Evolutionary conservation across 1,284 basidiomycete genomes (phyloP), one percentile per base, ranked within the genome.

Genomic region (Leccinum huronense): DNA sequence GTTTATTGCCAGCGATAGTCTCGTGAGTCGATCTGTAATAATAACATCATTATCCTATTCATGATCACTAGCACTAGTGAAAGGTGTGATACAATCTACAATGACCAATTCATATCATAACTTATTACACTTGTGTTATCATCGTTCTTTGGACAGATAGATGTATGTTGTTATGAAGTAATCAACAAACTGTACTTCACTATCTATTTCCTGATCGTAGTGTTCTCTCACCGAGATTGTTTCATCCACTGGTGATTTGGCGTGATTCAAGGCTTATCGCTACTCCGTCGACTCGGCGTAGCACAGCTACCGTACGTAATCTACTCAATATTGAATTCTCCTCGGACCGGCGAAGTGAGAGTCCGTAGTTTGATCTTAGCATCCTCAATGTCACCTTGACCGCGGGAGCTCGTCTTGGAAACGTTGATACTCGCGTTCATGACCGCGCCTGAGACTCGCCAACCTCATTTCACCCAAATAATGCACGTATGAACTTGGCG

Each of bases 331-430:
- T 34, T 34, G 34, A 34, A 34, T 34, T 34, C 34, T 38, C 34
- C 10, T 11, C 34, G 23, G 23, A 27, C 23, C 23, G 23, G 23
- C 23, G 23, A 33, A 38, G 36, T 70, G 27, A 63, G 31, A 30
- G 36, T 62, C 8, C 27, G 13, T 59, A 91, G 90, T 66, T 81
- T 95, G 11, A 91, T 94, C 6, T 97, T 59, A 97, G 98, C 70
- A 96, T 98, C 11, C 87, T 98, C 70, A 98, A 98, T 72, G 92
- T 98, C 70, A 96, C 96, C 48, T 81, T 96, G 7, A 79, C 83
- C 6, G 95, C 95, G 0, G 83, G 84, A 0, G 93, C 96, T 98
- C 70, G 94, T 97, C 30, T 79, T 97, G 38, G 92, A 94, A 76
- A 94, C 95, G 0, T 77, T 98, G 58, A 76, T 91, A 30, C 82